These are phyloP conservation scores for Sclerotinia minor DNA, from an alignment of 2,329 filamentous ascomycete genomes.

Conservation along the genomic window DNA sequence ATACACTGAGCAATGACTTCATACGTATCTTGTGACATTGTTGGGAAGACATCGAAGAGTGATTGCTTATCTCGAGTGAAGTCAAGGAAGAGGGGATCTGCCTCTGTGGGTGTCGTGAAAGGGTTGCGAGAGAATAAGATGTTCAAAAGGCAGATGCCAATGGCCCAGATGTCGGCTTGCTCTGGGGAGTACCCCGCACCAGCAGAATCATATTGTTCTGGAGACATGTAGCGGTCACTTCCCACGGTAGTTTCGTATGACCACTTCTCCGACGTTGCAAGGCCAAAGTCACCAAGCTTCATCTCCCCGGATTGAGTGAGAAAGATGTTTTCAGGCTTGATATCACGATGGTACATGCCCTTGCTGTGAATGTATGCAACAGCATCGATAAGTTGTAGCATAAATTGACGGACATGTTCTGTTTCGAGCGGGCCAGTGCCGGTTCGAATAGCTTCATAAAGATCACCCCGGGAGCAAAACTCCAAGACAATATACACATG, in stretches of 20 bases:
- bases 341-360: conserved; percentile 93
- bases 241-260: conserved; percentile 91
- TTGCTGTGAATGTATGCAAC: conserved; percentile 88
- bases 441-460: conserved; percentile 94
- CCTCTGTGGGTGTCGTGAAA: conserved; percentile 84
- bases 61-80: conserved; percentile 92
- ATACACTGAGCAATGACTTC: conserved; percentile 90
- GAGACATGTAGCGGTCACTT: conserved; percentile 98
- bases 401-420: conserved; percentile 94
- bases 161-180: conserved; percentile 93
- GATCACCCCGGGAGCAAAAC: conserved; percentile 90
- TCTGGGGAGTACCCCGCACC: conserved; percentile 87
- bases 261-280: conserved; percentile 87
- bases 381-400: conserved; percentile 89
- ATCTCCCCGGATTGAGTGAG: conserved; percentile 80
- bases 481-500: conserved; percentile 93
- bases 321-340: conserved; percentile 99
- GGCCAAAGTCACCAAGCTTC: conserved; percentile 96
- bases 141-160: conserved; percentile 95
- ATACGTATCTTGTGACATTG: conserved; percentile 97
- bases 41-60: conserved; percentile 95
- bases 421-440: conserved; percentile 89
- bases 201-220: conserved; percentile 92
- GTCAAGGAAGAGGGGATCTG: conserved; percentile 91
- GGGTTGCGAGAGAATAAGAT: conserved; percentile 96